Base-by-base conservation (phyloP, 78 protist species). In the Pirum gemmata region DNA sequence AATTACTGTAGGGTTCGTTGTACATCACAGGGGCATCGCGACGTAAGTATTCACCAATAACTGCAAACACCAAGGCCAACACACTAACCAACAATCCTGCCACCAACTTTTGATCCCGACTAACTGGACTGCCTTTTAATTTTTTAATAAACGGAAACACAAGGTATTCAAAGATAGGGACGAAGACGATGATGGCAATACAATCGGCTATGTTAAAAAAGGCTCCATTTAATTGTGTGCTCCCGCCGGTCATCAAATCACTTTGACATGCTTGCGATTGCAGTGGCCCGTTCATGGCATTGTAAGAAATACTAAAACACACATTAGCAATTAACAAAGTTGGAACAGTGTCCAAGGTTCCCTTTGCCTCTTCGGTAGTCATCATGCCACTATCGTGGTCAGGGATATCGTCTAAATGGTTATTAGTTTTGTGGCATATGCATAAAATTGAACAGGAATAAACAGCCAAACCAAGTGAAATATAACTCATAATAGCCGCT, bases 201-300 rank as follows among this genome's bases (percentile, higher is more conserved):
- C 88, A 84, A 38, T 84, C 88, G 29, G 41, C 88, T 2, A 84
- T 21, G 74, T 84, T 84, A 40, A 41, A 84, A 75, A 84, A 84
- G 0, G 88, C 73, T 38, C 79, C 88, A 76, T 84, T 84, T 38
- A 84, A 41, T 76, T 84, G 88, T 13, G 80, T 21, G 8, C 38
- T 13, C 37, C 88, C 88, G 61, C n/a, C n/a, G n/a, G n/a, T n/a
- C n/a, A n/a, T n/a, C n/a, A n/a, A 61, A 61, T 82, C 37, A 40
- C 40, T 82, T 82, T 82, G 86, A 31, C 86, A 82, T 31, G 86
- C 34, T 35, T 82, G 86, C 2, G 29, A 18, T 36, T 38, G 61
- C 29, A 76, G 13, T 21, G 79, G 79, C 13, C 79, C 79, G 13
- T 40, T 31, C 86, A 82, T 82, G 61, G 61, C 35, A 72, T 82